Base-by-base conservation (phyloP, 768 basidiomycete species). In the Trametes punicea region DNA sequence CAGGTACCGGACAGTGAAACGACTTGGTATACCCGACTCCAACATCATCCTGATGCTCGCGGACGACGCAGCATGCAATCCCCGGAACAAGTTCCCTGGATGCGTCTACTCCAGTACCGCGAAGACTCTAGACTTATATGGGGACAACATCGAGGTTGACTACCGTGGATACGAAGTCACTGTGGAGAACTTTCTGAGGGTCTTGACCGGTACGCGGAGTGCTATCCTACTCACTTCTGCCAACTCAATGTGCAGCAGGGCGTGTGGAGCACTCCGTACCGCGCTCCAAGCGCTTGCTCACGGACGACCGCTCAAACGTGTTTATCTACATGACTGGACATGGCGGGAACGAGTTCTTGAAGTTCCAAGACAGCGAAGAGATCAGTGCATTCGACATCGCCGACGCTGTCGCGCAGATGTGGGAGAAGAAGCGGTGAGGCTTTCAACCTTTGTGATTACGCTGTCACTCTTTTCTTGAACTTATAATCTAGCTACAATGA, bases 11-110 rank as follows among this genome's bases (percentile, higher is more conserved):
- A 98, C 96, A 1, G 93, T 99, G 51, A 98, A 99, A 69, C 87
- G 95, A 6, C 82, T 99, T 9, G 97, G 97, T 13, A 97, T 99
- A 56, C 96, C 97, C 18, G 97, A 99, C 75, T 94, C 92, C 10
- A 95, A 98, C 64, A 98, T 99, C 69, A 96, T 99, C 71, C 85
- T 99, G 50, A 98, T 98, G 97, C 81, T 99, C 48, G 92, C 96
- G 6, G 97, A 99, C 69, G 97, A 98, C 68, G 90, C 82, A 2
- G 90, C 96, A 0, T 99, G 97, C 67, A 97, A 98, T 67, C 65
- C 91, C 7, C 81, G 96, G 36, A 98, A 99, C 74, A 84, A 82
- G 47, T 96, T 93, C 65, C 87, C 97, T 1, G 96, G 87, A 1
- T 89, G 86, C 45, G 94, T 99, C 3, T 98, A 93, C 67, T 87